Conservation (phyloP, 306 rosid genomes). For the Pterocarpus santalinus region DNA sequence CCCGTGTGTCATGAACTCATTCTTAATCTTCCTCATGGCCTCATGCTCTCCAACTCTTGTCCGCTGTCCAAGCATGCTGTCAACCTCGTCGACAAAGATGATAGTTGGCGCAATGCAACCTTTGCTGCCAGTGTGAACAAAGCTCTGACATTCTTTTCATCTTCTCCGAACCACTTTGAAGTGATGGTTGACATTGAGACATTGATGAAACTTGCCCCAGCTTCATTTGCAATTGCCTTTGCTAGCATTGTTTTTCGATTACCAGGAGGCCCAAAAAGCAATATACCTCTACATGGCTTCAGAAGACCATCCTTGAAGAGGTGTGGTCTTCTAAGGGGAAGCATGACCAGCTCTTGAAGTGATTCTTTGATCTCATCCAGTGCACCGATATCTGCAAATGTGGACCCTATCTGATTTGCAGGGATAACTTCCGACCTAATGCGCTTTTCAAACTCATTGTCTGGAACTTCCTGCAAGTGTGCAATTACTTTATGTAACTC, state of each 20-base stretch:
- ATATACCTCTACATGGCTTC: conserved; percentile 81
- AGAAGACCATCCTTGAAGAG: conserved; percentile 80
- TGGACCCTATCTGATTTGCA: conserved; percentile 82
- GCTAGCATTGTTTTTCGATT: conserved; percentile 91
- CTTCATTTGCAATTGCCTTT: conserved; percentile 87
- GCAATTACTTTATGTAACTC: conserved; percentile 7
- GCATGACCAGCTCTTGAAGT: conserved; percentile 86
- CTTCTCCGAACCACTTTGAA: conserved; percentile 80
- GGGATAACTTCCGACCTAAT: conserved; percentile 84
- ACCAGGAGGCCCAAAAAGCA: conserved; percentile 93
- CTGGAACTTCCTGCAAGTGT: conserved; percentile 69
- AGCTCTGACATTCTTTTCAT: conserved; percentile 83
- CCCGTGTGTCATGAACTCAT: conserved; percentile 89
- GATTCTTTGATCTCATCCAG: conserved; percentile 79
- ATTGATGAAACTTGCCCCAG: conserved; percentile 86
- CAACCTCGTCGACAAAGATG: conserved; percentile 86
- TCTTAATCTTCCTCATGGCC: conserved; percentile 82
- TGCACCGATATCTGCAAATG: conserved; percentile 86
- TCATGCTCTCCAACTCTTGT: conserved; percentile 83
- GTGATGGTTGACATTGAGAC: conserved; percentile 86
- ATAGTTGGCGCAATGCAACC: conserved; percentile 83
- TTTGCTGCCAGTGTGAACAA: conserved; percentile 82
- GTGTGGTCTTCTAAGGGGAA: conserved; percentile 86
- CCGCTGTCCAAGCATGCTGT: conserved; percentile 87
- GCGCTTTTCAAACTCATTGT: conserved; percentile 89